phyloP scores from a whole-genome alignment of 2,329 filamentous ascomycete species.

The Sclerotinia spermophila region DNA sequence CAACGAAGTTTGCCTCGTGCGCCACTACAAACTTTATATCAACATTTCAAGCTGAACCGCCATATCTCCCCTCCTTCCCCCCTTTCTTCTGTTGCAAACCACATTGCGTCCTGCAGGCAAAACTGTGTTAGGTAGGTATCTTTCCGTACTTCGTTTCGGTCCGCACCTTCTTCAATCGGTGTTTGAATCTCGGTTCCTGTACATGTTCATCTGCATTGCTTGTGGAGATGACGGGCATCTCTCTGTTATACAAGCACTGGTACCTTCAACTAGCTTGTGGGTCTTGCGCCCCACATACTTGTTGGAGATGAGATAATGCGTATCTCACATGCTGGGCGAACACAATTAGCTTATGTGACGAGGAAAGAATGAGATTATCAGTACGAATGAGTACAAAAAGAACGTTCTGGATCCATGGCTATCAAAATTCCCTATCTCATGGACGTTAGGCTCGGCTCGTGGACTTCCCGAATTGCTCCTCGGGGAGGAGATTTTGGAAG shows the following conservation, averaged over 20 bases:
- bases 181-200: constrained; percentile 7
- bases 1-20: constrained; percentile 9
- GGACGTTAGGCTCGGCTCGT: constrained; percentile 1
- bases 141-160: constrained; percentile 8
- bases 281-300: not conserved
- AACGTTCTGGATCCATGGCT: constrained; percentile 2
- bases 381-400: constrained; percentile 3
- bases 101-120: constrained; percentile 3
- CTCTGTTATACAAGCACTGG: not conserved
- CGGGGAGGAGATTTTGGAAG: not conserved
- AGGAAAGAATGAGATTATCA: not conserved
- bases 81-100: not conserved
- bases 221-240: constrained; percentile 12
- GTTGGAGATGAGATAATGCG: constrained; percentile 1
- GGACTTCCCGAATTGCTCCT: not conserved
- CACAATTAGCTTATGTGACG: not conserved
- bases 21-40: not conserved
- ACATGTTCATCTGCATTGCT: constrained; percentile 6
- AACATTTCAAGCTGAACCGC: constrained; percentile 1
- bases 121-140: constrained; percentile 4
- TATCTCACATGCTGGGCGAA: not conserved
- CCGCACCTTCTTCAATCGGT: constrained; percentile 3
- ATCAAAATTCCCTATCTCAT: not conserved
- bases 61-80: not conserved
- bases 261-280: not conserved